These are phyloP conservation scores for Macroventuria anomochaeta DNA, from an alignment of 2,329 filamentous ascomycete species.

Conservation along the genomic window DNA sequence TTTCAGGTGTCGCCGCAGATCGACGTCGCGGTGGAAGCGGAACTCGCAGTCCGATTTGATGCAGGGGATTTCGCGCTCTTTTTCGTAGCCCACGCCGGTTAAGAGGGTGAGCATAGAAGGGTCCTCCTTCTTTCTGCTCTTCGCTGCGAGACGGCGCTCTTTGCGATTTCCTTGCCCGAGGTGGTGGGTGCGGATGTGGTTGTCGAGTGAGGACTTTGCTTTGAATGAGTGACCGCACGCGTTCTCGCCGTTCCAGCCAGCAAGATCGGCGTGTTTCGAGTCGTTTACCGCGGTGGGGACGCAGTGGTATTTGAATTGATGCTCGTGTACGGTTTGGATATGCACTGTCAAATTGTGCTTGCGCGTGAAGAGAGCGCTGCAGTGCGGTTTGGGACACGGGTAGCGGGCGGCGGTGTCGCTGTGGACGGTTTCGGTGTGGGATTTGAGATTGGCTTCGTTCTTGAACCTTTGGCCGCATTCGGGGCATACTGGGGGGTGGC, in stretches of 20 bases:
- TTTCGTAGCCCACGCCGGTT: slow-evolving; percentile 63
- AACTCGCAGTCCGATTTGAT: slow-evolving; percentile 58
- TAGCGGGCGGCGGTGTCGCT: slow-evolving; percentile 58
- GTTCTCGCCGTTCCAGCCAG: slow-evolving; percentile 67
- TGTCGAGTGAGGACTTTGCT: slow-evolving; percentile 79
- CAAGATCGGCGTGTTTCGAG: slow-evolving; percentile 60
- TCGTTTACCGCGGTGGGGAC: slow-evolving; percentile 70
- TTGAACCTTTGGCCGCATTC: slow-evolving; percentile 75
- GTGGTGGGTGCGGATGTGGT: slow-evolving; percentile 84
- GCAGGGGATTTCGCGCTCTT: slow-evolving; percentile 60
- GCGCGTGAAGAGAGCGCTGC: slow-evolving; percentile 79
- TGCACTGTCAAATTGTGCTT: slow-evolving; percentile 84
- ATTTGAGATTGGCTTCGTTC: slow-evolving; percentile 59
- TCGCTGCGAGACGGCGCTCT: slow-evolving; percentile 43
- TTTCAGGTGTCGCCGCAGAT: slow-evolving; percentile 62
- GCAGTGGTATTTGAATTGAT: slow-evolving; percentile 77
- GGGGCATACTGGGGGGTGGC: slow-evolving; percentile 74
- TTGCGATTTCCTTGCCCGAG: slow-evolving; percentile 63
- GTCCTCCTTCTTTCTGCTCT: slow-evolving; percentile 45
- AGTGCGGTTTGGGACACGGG: slow-evolving; percentile 70
- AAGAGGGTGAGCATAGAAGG: slow-evolving; percentile 53
- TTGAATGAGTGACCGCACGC: slow-evolving; percentile 79
- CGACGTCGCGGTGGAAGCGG: slow-evolving; percentile 64
- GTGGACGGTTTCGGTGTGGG: slow-evolving; percentile 79
- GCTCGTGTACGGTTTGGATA: slow-evolving; percentile 76